Evolutionary conservation across 2,329 filamentous ascomycete species (phyloP), one percentile per base, ranked within the genome.

Genomic region (Ambrosiella xylebori): DNA sequence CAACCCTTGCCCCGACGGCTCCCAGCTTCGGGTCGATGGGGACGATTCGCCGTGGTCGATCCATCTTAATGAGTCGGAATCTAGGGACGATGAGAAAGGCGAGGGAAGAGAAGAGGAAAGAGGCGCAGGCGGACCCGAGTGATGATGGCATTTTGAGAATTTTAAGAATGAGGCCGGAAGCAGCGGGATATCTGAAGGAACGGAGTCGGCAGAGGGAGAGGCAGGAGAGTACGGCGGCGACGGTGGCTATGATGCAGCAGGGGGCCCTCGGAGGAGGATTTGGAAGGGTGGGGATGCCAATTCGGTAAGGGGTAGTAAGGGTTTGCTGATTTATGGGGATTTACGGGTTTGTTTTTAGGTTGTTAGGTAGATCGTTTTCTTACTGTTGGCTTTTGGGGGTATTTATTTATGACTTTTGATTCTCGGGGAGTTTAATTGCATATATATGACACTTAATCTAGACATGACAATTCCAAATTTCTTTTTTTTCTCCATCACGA

Each of bases 101-200:
- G 45, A 97, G 97, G 71, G 89, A 95, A 68, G 91, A 95, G 71
- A 96, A 95, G 73, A 79, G 93, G 62, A 89, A 90, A 65, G 91
- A 97, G 68, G 88, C 89, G 1, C 93, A 98, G 68, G 91, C 93
- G 1, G 93, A 97, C 68, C 91, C 93, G 1, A 95, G 85, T 68
- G 93, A 98, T 69, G 93, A 98, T 68, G 97, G 97, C 86, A 97
- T 98, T 63, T 71, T 98, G 65, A 79, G 93, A 17, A 98, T 98
- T 63, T 71, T 98, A 63, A 79, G 93, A 56, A 98, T 98, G 93
- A 77, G 93, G 57, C 88, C 89, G 1, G 93, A 97, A 71, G 93
- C 93, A 2, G 79, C 83, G 54, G 74, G 80, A 39, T 98, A 98
- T 70, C 76, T 98, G 61, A 88, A 87, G 66, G 91, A 97, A 69